Evolutionary conservation across 345 rosid genomes (phyloP).

Genomic region (Combretum micranthum): DNA sequence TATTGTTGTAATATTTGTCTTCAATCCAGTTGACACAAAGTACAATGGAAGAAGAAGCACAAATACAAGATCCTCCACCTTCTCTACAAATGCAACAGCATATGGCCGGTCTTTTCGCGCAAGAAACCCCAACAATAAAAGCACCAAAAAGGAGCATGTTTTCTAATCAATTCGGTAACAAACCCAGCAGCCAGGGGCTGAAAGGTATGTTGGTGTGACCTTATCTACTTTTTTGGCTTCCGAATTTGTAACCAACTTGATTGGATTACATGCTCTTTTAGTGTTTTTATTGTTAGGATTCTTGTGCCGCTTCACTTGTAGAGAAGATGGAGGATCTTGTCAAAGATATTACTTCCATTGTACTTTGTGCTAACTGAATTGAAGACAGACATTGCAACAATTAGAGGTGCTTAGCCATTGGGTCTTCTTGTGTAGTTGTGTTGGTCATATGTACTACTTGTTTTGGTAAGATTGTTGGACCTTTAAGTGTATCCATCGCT

Average conservation of each 20-base stretch:
- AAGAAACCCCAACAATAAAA: slow-evolving; percentile 57
- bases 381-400: too few species aligned
- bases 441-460: slow-evolving; percentile 62
- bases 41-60: slow-evolving; percentile 68
- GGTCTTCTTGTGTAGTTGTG: slow-evolving; percentile 57
- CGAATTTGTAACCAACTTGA: too few species aligned
- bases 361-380: too few species aligned
- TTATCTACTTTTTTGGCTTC: too few species aligned
- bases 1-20: slow-evolving; percentile 64
- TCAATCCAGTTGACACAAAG: slow-evolving; percentile 78
- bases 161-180: slow-evolving; percentile 62
- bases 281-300: too few species aligned
- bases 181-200: slow-evolving; percentile 57
- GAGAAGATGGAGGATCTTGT: too few species aligned
- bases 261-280: too few species aligned
- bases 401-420: slow-evolving; percentile 59
- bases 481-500: slow-evolving; percentile 39
- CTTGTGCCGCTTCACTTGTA: too few species aligned
- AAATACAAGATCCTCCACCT: slow-evolving; percentile 71
- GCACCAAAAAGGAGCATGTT: slow-evolving; percentile 81
- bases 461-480: slow-evolving; percentile 66
- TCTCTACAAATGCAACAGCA: slow-evolving; percentile 58
- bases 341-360: too few species aligned
- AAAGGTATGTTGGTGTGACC: too few species aligned
- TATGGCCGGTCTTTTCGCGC: slow-evolving; percentile 72